Base-by-base conservation (phyloP, 164 flowering plant genomes). In the Amborella trichopoda region DNA sequence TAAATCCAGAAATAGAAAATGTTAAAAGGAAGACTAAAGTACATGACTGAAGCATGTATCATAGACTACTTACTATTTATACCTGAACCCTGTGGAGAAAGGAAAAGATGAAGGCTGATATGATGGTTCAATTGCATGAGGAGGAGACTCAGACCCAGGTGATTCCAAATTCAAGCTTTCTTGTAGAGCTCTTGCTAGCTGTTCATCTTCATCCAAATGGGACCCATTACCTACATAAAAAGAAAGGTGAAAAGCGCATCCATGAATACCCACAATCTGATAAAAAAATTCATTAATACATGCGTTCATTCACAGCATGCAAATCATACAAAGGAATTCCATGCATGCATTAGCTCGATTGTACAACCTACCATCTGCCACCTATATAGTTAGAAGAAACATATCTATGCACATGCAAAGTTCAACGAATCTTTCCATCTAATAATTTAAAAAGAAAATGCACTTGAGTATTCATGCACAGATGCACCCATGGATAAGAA, bases 181-280 rank as follows among this genome's bases (percentile, higher is more conserved):
- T 62, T 86, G 82, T 18, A 86, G 43, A 27, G 95, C 89, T 69
- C 82, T 72, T 3, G 95, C 95, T 58, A 86, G 80, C 58, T 60
- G 77, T 59, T 82, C 95, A 64, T 86, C 95, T 69, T 86, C 93
- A 58, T 78, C 76, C 70, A 80, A 34, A 46, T 74, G 83, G 39
- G 64, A 59, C 37, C 48, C 65, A 50, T 27, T 43, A 49, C 68
- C 91, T 84, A 49, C 23, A 17, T 48, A 46, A 27, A 58, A 1
- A 16, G 40, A 42, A 39, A 10, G 18, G 18, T 16, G 13, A 13
- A 30, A 30, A 6, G 34, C 6, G 13, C 6, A 13, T 30, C 13
- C 6, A 6, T 30, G 13, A 30, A 6, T 30, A 6, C 34, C 6
- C 9, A 30, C 13, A 6, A 30, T 6, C 9, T 30, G 6, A 30